Base-by-base conservation (phyloP, 768 basidiomycete genomes). In the Lactarius tabidus region DNA sequence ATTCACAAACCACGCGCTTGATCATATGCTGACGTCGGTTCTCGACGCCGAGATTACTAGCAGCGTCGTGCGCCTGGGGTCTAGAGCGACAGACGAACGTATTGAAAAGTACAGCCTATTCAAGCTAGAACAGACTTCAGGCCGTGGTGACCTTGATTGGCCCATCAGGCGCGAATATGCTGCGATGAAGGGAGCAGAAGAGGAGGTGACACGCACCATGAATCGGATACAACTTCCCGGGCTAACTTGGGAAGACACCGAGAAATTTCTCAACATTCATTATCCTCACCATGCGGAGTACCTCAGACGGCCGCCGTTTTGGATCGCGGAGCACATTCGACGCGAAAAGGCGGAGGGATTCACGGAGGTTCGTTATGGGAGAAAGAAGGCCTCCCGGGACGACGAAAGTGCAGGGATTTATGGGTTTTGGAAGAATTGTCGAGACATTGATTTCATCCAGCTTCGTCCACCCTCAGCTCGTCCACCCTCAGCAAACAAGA, bases 1-100 rank as follows among this genome's bases (percentile, higher is more conserved):
- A 0, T 90, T 86, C 74, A 92, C 90, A 0, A 91, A 92, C 68
- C 91, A 91, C 52, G 90, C 90, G 0, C 78, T 92, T 3, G 90
- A 92, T 63, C 88, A 91, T 67, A 81, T 91, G 76, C 75, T 92
- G 2, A 76, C 76, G 5, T 84, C 84, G 0, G 82, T 91, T 3
- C 78, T 91, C 1, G 87, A 91, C 67, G 82, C 82, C 0, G 72
- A 74, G 0, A 89, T 91, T 67, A 90, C 89, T 0, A 73, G 75
- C 0, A 82, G 84, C 41, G 77, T 91, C 26, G 82, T 91, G 2
- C 85, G 91, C 0, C 78, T 91, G 8, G 91, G 91, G 0, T 81
- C 85, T n/a, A 81, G 85, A 18, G 81, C 87, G 0, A 73, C 79
- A 0, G 85, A 89, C 41, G 85, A 86, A 59, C 78, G 82, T 20